These are phyloP conservation scores for Coemansia reversa DNA, from an alignment of 192 early-diverging fungal species.

Conservation along the genomic window DNA sequence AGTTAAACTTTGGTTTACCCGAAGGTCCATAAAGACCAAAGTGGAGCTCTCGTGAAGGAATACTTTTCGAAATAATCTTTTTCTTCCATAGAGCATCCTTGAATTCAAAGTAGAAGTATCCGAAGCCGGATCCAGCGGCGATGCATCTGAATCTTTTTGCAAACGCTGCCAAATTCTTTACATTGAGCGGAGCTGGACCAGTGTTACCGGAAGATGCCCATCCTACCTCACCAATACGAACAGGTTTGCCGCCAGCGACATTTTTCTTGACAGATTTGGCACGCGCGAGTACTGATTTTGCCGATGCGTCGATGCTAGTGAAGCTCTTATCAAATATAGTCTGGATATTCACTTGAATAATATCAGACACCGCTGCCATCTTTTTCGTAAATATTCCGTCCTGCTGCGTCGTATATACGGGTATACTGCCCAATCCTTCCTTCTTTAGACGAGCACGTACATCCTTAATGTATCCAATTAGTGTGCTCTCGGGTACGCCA, in stretches of 20 bases:
- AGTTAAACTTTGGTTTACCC: conserved; percentile 36
- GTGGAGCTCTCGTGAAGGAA: conserved; percentile 27
- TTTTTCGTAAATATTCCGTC: conserved; percentile 33
- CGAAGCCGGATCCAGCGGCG: conserved; percentile 11
- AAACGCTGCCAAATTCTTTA: conserved; percentile 31
- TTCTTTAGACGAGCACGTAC: conserved; percentile 40
- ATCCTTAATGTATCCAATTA: conserved; percentile 46
- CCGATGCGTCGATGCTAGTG: conserved; percentile 32
- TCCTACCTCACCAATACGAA: conserved; percentile 43
- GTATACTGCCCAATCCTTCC: conserved; percentile 45
- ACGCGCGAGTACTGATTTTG: conserved; percentile 38
- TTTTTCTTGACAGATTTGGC: conserved; percentile 31
- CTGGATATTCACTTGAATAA: conserved; percentile 54
- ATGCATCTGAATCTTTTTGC: conserved; percentile 42
- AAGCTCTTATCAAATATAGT: conserved; percentile 41
- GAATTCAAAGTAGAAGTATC: conserved; percentile 55
- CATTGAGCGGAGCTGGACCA: conserved; percentile 31
- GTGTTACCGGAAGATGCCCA: conserved; percentile 44
- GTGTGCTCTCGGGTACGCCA: conserved; percentile 32
- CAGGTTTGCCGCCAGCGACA: conserved; percentile 36
- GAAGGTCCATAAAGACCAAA: conserved; percentile 33
- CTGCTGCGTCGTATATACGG: conserved; percentile 45
- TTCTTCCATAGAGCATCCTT: conserved; percentile 53
- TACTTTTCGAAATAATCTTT: neutral
- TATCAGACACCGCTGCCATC: conserved; percentile 29